Evolutionary conservation across 306 rosid genomes (phyloP).

Genomic region (Fragaria iinumae): DNA sequence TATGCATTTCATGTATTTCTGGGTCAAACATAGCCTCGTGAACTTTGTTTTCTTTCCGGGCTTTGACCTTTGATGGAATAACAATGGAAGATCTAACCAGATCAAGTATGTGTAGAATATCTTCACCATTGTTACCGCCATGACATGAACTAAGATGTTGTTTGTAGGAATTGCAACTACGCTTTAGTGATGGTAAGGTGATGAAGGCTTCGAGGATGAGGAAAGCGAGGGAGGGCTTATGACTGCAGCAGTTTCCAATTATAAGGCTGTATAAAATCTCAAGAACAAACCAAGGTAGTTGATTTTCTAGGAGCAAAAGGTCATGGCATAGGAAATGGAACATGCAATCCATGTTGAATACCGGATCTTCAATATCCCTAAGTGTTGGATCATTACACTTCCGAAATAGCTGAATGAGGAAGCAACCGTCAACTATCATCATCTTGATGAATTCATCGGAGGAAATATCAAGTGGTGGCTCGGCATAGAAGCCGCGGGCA

Average conservation of each 20-base stretch:
- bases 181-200: not conserved
- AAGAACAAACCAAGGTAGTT: constrained; percentile 24
- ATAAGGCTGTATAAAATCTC: not conserved
- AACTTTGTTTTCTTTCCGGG: not conserved
- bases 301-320: constrained; percentile 10
- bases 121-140: not conserved
- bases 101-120: not conserved
- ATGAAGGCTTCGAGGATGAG: constrained; percentile 1
- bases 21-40: not conserved
- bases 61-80: not conserved
- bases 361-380: not conserved
- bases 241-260: not conserved
- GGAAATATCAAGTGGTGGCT: not conserved
- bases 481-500: not conserved
- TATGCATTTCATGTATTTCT: not conserved
- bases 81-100: not conserved
- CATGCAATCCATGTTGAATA: constrained; percentile 23
- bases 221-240: not conserved
- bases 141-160: not conserved
- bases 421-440: constrained; percentile 32
- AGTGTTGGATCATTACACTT: not conserved
- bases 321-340: constrained; percentile 18
- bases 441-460: constrained; percentile 11
- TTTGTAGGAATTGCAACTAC: not conserved
- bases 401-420: constrained; percentile 24